Percentiles rank a stretch among this genome's conserved stretches.
Evolutionary conservation across 352 stramenopile species (phyloP).

Genomic region (Pelagophyceae sp.): DNA sequence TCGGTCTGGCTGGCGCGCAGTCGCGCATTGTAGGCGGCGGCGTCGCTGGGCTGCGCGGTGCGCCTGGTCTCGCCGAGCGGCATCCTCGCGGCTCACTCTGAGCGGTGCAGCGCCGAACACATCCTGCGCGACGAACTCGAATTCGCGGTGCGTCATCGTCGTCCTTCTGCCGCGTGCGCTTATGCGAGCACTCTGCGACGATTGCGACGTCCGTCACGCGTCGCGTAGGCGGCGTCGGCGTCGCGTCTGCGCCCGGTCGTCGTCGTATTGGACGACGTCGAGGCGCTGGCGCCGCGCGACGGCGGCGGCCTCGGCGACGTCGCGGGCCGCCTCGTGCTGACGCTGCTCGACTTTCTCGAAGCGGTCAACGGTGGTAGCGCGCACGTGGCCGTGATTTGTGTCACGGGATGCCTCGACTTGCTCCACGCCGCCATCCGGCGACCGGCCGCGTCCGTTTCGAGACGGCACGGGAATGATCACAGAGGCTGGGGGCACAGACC

Average conservation of each 20-base stretch:
- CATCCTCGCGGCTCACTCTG: slow-evolving; percentile 42
- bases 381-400: too few species aligned
- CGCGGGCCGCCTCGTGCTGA: background rate
- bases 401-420: too few species aligned
- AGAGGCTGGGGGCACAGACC: too few species aligned
- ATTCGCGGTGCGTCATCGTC: too few species aligned
- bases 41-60: background rate
- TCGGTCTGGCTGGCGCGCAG: too few species aligned
- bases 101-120: slow-evolving; percentile 27
- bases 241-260: slow-evolving; percentile 63
- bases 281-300: slow-evolving; percentile 55
- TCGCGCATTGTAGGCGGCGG: background rate
- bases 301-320: background rate
- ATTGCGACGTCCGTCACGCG: too few species aligned
- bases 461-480: too few species aligned
- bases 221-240: slow-evolving; percentile 2
- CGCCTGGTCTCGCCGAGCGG: background rate
- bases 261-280: slow-evolving; percentile 81
- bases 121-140: background rate
- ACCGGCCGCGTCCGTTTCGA: too few species aligned
- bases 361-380: too few species aligned
- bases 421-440: too few species aligned
- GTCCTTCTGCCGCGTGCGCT: too few species aligned
- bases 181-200: too few species aligned
- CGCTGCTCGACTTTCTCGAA: background rate